Base-by-base conservation (phyloP, 805 yeast genomes). In the Saturnispora sanitii region DNA sequence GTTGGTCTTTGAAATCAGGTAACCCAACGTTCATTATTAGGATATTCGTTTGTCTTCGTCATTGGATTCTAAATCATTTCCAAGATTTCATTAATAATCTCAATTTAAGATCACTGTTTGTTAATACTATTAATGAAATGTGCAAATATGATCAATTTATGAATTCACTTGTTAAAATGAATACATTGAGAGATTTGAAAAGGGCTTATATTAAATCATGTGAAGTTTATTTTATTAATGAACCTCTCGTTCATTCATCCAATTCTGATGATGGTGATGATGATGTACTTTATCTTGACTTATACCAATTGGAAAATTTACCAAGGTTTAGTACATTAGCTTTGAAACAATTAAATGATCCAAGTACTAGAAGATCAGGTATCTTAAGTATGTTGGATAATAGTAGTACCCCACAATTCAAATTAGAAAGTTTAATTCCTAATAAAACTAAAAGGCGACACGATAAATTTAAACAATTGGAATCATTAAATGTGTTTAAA, bases 51-150 rank as follows among this genome's bases (percentile, higher is more conserved):
- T 78, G 82, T 22, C 51, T 92, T 33, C 73, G 96, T 53, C 95
- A 85, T 62, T 90, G 97, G 95, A 58, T 90, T 16, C 61, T 84
- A 44, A 90, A 88, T 58, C 88, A 84, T 57, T 92, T 86, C 52
- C 70, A 77, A 32, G 97, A 92, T 58, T 92, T 88, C 56, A 64
- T 80, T 20, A 60, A 71, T 13, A 67, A 73, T 36, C 50, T 62
- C 17, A 65, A 69, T 40, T 59, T 81, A 26, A 63, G 87, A 41
- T 47, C 51, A 18, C 49, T 58, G 19, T 69, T 76, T 42, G 57
- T 68, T 3, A 46, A 57, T 12, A 65, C 67, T 13, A 48, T 77
- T 30, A 68, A 73, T 55, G 62, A 58, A 48, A 40, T 67, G 45
- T 37, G 67, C 8, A 56, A 38, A 50, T 53, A 47, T 42, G 40